Conservation (phyloP, 2,329 filamentous ascomycete species). For the Ophiostoma fasciatum region DNA sequence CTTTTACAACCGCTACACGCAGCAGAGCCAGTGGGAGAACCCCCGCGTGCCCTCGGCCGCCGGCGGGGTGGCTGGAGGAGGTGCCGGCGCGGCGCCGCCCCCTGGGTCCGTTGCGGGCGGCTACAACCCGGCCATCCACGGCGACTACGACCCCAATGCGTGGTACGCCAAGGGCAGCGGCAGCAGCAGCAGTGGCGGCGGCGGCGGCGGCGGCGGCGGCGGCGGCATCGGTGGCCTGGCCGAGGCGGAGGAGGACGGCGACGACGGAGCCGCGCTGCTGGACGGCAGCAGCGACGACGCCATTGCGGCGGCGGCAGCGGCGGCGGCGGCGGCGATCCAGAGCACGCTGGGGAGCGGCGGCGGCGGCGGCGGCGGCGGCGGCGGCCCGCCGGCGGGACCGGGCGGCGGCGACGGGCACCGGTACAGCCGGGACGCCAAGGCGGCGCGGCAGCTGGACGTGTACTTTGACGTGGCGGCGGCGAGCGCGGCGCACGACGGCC, state of each 20-base stretch:
- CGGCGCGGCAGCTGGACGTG: conserved; percentile 73
- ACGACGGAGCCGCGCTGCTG: conserved; percentile 14
- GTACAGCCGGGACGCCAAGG: conserved; percentile 79
- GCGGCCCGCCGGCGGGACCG: conserved; percentile 71
- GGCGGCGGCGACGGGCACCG: conserved; percentile 33
- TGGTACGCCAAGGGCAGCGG: conserved; percentile 58
- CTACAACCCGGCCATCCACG: conserved; percentile 93
- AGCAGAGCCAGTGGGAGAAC: conserved; percentile 68
- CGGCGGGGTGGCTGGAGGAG: conserved; percentile 1
- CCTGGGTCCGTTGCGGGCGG: conserved; percentile 33
- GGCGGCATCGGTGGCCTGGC: conserved; percentile 3
- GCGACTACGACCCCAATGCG: conserved; percentile 91
- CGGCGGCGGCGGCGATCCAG: conserved; percentile 49
- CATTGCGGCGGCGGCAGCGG: conserved; percentile 1
- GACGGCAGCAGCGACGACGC: conserved; percentile 13
- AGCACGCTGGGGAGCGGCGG: conserved; percentile 36
- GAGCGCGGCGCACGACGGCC: conserved; percentile 78
- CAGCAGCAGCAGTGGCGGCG: conserved; percentile 12
- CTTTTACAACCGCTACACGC: conserved; percentile 70
- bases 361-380: conserved; percentile 18
- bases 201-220: conserved; percentile 17
- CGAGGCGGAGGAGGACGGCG: conserved; percentile 10
- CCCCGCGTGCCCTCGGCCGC: conserved; percentile 47
- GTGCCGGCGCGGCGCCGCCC: conserved; percentile 16
- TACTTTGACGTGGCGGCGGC: conserved; percentile 95